Conservation (phyloP, 306 rosid species). For the Casuarina equisetifolia region DNA sequence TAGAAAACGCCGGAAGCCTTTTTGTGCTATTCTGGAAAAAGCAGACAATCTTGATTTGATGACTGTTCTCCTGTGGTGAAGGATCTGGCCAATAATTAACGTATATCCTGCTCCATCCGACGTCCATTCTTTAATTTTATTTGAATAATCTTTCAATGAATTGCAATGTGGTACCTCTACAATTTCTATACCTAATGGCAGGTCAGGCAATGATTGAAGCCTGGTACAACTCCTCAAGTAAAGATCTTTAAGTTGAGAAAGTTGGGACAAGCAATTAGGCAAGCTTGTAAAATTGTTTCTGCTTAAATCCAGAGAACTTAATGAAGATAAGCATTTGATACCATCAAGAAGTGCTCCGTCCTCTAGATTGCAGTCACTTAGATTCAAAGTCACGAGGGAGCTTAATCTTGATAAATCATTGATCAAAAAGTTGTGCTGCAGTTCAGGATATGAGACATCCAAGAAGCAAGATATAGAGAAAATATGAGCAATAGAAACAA, state of each 20-base stretch:
- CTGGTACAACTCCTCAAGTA: neutral
- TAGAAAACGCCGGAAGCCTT: neutral
- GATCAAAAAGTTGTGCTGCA: too few relatives aligned
- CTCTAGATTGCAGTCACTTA: conserved; percentile 19
- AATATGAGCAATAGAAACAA: too few relatives aligned
- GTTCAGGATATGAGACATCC: too few relatives aligned
- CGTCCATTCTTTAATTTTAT: neutral
- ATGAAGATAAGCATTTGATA: neutral
- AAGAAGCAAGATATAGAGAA: too few relatives aligned
- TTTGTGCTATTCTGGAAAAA: fast-evolving
- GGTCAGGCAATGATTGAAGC: neutral
- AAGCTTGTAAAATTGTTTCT: neutral
- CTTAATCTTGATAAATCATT: neutral
- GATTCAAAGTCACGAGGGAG: neutral
- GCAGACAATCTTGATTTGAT: neutral
- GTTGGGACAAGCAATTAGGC: conserved; percentile 5
- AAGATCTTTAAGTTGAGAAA: conserved; percentile 19
- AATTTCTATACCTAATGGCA: neutral
- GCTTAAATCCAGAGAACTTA: neutral
- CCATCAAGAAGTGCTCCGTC: neutral
- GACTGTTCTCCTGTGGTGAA: too few relatives aligned
- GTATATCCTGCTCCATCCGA: neutral
- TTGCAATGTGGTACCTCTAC: neutral
- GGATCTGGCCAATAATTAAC: neutral
- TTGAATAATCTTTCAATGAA: neutral